Evolutionary conservation across 179 eudicot genomes (phyloP), one percentile per base, ranked within the genome.

Genomic region (Nepenthes alata): DNA sequence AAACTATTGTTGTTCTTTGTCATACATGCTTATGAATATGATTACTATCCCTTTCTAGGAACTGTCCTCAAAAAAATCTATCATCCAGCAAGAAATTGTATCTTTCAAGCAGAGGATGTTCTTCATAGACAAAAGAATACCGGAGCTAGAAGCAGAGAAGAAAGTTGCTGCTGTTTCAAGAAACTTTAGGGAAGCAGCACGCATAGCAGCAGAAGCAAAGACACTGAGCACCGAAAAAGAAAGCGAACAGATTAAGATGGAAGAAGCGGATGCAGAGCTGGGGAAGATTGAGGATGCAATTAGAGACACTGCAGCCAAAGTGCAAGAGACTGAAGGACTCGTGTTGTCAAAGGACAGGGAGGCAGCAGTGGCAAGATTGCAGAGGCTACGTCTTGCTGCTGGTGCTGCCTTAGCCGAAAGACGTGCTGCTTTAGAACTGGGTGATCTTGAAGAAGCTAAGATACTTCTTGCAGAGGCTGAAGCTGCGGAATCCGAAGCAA

Each of bases 121-220:
- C 45, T 85, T 80, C 74, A 82, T 81, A 57, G 85, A 87, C 69
- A 87, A 85, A 69, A 75, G 91, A 70, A 71, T 70, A 48, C 91
- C 95, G 25, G 95, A 87, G 73, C 75, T 87, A 51, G 95, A 87
- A 77, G 80, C 91, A 48, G 88, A 87, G 70, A 87, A 87, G 83
- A 85, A 76, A 69, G 95, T 85, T 62, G 91, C 91, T 55, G 91
- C 95, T 61, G 61, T 81, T 55, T 74, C 81, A 37, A 87, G 95
- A 73, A 87, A 87, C 70, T 87, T 87, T 65, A 87, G 79, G 74
- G 95, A 85, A 70, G 95, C 91, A 35, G 95, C 85, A 36, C 81
- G 95, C 10, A 69, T 87, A 70, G 86, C 95, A 55, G 59, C 84
- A 7, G 95, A 87, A 71, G 75, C 84, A 38, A 87, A 82, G 85